A percentile compares a stretch with the other conserved stretches of the same genome.
These are phyloP conservation scores for Plasmodium fragile DNA, from an alignment of 169 alveolate genomes.

Conservation along the genomic window DNA sequence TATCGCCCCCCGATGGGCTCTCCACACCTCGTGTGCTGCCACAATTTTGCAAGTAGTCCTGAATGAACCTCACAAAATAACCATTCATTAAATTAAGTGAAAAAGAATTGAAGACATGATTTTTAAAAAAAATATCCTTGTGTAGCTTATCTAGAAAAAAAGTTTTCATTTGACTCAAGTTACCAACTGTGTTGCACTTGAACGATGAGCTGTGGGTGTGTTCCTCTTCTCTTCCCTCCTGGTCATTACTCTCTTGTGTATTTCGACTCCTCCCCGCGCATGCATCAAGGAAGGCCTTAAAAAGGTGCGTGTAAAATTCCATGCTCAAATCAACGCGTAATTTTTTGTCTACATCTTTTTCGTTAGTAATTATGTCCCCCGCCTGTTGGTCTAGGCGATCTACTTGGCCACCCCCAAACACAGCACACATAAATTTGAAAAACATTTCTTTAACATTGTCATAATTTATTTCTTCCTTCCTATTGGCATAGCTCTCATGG, in stretches of 20 bases:
- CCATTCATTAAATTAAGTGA: conserved; percentile 61
- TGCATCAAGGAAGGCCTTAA: conserved; percentile 8
- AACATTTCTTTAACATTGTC: conserved; percentile 23
- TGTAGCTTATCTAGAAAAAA: conserved; percentile 18
- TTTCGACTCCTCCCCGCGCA: background rate
- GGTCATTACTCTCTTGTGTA: background rate
- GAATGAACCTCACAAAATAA: conserved; percentile 12
- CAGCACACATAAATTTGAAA: conserved; percentile 8
- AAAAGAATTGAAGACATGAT: conserved; percentile 34
- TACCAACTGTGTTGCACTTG: conserved; percentile 42
- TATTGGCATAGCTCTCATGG: background rate
- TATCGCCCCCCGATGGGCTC: background rate
- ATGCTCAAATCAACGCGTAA: background rate
- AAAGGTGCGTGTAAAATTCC: background rate
- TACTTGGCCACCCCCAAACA: conserved; percentile 20
- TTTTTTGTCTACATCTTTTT: background rate
- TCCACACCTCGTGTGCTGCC: background rate
- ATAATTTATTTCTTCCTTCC: conserved; percentile 28
- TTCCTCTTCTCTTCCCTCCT: background rate
- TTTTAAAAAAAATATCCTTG: conserved; percentile 29
- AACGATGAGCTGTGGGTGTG: background rate
- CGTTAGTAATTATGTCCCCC: background rate
- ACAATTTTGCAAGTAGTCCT: conserved; percentile 4
- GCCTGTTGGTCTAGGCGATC: background rate
- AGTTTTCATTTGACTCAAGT: conserved; percentile 23